Evolutionary conservation across 352 stramenopile species (phyloP).

Genomic region (Saprolegnia diclina): DNA sequence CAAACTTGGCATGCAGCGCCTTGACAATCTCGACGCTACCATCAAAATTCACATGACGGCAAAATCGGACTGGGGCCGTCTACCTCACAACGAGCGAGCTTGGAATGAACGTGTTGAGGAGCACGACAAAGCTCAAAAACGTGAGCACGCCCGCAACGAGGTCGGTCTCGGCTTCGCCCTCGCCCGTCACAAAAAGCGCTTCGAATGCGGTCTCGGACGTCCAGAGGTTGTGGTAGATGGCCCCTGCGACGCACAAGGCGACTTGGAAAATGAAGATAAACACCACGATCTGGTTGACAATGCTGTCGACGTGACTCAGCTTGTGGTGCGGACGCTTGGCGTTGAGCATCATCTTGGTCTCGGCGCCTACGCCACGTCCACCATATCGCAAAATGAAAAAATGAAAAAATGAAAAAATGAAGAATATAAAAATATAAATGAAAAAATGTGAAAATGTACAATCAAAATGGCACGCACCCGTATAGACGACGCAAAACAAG

Average conservation of each 20-base stretch:
- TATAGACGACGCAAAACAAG: slow-evolving; percentile 68
- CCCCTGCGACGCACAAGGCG: slow-evolving; percentile 50
- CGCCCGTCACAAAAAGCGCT: neutral
- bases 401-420: no score
- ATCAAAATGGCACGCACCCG: slow-evolving; percentile 28
- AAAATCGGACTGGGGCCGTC: slow-evolving; percentile 35
- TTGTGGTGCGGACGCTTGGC: slow-evolving; percentile 75
- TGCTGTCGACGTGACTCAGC: slow-evolving; percentile 69
- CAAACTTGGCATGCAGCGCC: slow-evolving; percentile 66
- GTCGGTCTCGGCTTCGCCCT: slow-evolving; percentile 22
- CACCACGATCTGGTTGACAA: slow-evolving; percentile 73
- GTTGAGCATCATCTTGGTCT: slow-evolving; percentile 90
- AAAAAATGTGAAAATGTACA: neutral
- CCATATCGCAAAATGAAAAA: no score
- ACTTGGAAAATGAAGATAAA: slow-evolving; percentile 73
- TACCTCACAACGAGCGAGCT: slow-evolving; percentile 88
- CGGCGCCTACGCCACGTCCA: slow-evolving; percentile 48
- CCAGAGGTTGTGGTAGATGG: slow-evolving; percentile 35
- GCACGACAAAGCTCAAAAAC: slow-evolving; percentile 87
- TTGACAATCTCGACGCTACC: slow-evolving; percentile 76
- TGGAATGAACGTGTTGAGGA: slow-evolving; percentile 90
- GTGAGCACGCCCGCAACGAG: slow-evolving; percentile 40
- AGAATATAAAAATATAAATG: no score
- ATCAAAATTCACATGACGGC: slow-evolving; percentile 27
- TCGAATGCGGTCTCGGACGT: slow-evolving; percentile 14